Conservation (phyloP, 192 early-diverging fungal species). For the Coemansia sp. region DNA sequence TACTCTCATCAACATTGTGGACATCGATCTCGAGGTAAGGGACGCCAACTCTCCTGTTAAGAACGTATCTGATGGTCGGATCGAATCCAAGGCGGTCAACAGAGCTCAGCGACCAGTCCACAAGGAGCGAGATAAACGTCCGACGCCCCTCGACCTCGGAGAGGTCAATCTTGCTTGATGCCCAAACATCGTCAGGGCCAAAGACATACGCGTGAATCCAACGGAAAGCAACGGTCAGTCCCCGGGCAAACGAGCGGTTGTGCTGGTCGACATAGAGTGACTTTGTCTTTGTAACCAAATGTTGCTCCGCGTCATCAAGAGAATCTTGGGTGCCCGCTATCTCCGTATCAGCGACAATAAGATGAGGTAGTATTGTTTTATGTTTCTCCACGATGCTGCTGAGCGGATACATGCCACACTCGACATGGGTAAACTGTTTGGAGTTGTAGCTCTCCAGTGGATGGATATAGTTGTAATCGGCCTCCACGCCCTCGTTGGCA, state of each 20-base stretch:
- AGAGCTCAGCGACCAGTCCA: slow-evolving; percentile 10
- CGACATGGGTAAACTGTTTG: too few relatives aligned
- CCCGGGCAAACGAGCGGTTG: slow-evolving; percentile 15
- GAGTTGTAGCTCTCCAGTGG: too few relatives aligned
- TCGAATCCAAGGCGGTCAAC: slow-evolving; percentile 11
- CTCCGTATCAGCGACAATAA: neutral
- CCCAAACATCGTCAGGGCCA: neutral
- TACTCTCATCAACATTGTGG: neutral
- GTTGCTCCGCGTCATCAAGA: neutral
- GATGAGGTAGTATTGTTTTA: too few relatives aligned
- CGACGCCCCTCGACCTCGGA: neutral
- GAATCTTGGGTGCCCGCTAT: neutral
- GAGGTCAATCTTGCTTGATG: neutral
- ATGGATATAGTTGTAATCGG: too few relatives aligned
- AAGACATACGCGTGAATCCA: neutral
- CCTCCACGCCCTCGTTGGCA: too few relatives aligned
- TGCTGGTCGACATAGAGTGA: neutral
- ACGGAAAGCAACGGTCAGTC: neutral
- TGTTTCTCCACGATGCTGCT: too few relatives aligned
- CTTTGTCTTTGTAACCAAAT: neutral
- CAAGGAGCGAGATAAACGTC: neutral
- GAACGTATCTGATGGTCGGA: neutral
- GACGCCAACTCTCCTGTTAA: neutral
- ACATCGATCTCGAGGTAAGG: neutral
- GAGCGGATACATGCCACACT: too few relatives aligned